Evolutionary conservation across 192 early-diverging fungal species (phyloP), one percentile per base, ranked within the genome.

Genomic region (Backusella macrospora): DNA sequence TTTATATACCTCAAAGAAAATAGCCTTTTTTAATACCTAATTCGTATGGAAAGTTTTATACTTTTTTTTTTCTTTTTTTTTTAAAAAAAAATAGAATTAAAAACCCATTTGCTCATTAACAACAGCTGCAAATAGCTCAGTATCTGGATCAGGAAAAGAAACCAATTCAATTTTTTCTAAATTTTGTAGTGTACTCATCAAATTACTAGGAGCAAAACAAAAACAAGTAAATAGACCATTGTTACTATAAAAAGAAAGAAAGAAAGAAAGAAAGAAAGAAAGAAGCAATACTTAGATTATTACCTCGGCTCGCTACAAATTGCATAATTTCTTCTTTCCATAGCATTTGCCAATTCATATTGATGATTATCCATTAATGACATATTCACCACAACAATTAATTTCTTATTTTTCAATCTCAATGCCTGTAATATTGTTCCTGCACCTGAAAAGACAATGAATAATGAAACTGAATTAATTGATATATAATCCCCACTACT

Each of bases 291-390:
- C 0, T 45, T 13, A 59, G 23, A 52, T 8, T 1, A 68, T 34
- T 80, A 86, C 86, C 76, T 72, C 68, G 70, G 73, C 37, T 75
- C 73, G 8, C 74, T 76, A 72, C 76, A 85, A 14, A 90, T 73
- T 26, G 93, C 73, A 68, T 90, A 89, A 21, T 82, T 83, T 67
- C 85, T 73, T 0, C 73, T 63, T 6, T 86, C 84, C 65, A 98
- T 83, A 16, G 87, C 91, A 6, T 80, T 66, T 3, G 92, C 95
- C 52, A 98, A 85, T 78, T 98, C 95, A 37, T 63, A 55, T 79
- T 98, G 96, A 76, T 98, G 96, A 79, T 95, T 91, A 74, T 95
- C 88, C 92, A 93, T 90, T 21, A 98, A 82, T 43, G 68, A 74
- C 14, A 79, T 78, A 80, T 98, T 98, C 0, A 91, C 90, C 10